Base-by-base conservation (phyloP, 2,329 filamentous ascomycete genomes). In the Plenodomus biglobosus region DNA sequence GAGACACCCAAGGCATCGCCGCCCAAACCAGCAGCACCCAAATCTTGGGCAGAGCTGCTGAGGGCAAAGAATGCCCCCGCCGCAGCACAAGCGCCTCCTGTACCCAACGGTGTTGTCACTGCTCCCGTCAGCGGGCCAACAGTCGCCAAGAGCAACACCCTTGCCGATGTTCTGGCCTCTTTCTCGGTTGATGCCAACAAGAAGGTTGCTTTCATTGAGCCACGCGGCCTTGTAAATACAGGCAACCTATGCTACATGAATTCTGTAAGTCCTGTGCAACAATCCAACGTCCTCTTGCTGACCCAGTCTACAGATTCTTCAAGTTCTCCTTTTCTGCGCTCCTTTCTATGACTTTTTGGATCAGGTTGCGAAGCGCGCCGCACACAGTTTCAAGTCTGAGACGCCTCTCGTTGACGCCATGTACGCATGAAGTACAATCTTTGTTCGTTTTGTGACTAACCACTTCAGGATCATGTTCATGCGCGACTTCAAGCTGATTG, bases 181-280 rank as follows among this genome's bases (percentile, higher is more conserved):
- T 94, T 92, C 70, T 82, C 81, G 44, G 84, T 91, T 19, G 80
- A 83, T 48, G 78, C 79, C 32, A 79, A 80, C 39, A 76, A 80
- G 48, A 89, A 87, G 62, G 77, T 92, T 58, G 79, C 87, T 16
- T 96, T 96, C 66, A 80, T 99, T 42, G 90, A 97, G 74, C 94
- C 94, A 42, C 84, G 92, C 58, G 94, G 94, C 40, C 81, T 99
- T 66, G 88, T 96, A 59, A 99, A 99, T 74, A 95, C 92, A 35
- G 94, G 94, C 41, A 97, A 99, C 69, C 95, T 97, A 89, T 99
- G 94, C 75, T 99, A 99, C 75, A 97, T 99, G 94, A 99, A 97
- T 78, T 96, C 94, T 55, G 92, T 96, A 80, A 76, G 89, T 76
- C 6, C 16, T 24, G 0, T 7, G 8, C 8, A 11, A 8, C 30